Evolutionary conservation across 2,329 filamentous ascomycete genomes (phyloP).

Genomic region (Fusarium denticulatum): DNA sequence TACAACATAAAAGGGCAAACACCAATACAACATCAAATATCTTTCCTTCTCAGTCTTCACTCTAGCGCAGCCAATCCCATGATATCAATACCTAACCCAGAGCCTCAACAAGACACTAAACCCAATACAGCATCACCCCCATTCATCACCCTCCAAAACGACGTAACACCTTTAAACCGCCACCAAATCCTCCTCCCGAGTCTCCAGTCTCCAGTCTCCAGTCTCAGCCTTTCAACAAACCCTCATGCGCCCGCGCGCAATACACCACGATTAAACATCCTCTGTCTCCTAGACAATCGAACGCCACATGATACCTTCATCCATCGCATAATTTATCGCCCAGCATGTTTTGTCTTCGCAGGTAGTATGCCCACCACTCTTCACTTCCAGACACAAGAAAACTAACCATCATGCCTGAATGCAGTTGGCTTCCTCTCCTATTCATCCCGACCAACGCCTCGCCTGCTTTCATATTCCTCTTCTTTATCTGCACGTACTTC

Average conservation of each 20-base stretch:
- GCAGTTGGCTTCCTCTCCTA: constrained; percentile 84
- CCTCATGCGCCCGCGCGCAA: constrained; percentile 27
- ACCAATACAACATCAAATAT: not conserved
- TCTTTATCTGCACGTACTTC: constrained; percentile 93
- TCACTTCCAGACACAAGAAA: not conserved
- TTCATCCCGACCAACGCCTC: constrained; percentile 90
- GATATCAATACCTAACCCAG: constrained; percentile 7
- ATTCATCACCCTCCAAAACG: constrained; percentile 17
- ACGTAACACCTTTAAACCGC: constrained; percentile 27
- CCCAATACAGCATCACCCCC: constrained; percentile 13
- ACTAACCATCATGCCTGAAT: constrained; percentile 9
- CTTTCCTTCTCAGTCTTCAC: not conserved
- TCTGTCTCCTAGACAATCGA: not conserved
- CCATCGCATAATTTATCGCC: constrained; percentile 21
- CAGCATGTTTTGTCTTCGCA: constrained; percentile 71
- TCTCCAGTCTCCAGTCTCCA: not conserved
- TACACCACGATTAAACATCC: not conserved
- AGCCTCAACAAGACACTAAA: constrained; percentile 28
- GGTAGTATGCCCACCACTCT: constrained; percentile 51
- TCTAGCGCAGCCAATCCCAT: not conserved
- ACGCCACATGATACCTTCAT: constrained; percentile 8
- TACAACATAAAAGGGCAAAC: not conserved
- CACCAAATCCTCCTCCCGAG: constrained; percentile 4
- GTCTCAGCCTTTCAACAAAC: not conserved
- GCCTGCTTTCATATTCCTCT: constrained; percentile 85